Evolutionary conservation across 169 alveolate genomes (phyloP).

Genomic region (Plasmodium relictum): DNA sequence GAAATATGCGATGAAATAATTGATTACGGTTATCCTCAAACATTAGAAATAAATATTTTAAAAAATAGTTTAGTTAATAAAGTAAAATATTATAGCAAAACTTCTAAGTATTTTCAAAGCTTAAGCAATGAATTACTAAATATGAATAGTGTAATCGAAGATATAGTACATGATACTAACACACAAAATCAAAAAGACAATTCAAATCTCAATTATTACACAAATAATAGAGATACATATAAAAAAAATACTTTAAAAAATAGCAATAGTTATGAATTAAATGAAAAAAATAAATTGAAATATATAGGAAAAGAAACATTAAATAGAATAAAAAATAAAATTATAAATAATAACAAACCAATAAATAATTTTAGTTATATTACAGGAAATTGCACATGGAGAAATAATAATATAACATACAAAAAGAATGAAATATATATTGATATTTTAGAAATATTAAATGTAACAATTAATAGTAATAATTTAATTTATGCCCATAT

Average conservation of each 20-base stretch:
- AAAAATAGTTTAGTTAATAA: slow-evolving; percentile 86
- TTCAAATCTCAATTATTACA: slow-evolving; percentile 21
- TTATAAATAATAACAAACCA: slow-evolving; percentile 47
- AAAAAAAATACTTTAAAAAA: slow-evolving; percentile 26
- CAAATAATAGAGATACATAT: slow-evolving; percentile 15
- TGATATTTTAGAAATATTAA: slow-evolving; percentile 43
- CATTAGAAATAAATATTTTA: slow-evolving; percentile 93
- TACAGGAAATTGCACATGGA: slow-evolving; percentile 71
- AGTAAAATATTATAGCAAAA: slow-evolving; percentile 58
- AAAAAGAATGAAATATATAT: slow-evolving; percentile 65
- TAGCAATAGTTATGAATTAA: slow-evolving; percentile 31
- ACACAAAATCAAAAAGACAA: slow-evolving; percentile 23
- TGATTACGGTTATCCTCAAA: slow-evolving; percentile 97
- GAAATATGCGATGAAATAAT: slow-evolving; percentile 97
- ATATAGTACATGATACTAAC: slow-evolving; percentile 58
- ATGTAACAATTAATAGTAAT: slow-evolving; percentile 72
- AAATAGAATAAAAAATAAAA: slow-evolving; percentile 65
- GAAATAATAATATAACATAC: slow-evolving; percentile 53
- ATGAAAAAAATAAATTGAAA: slow-evolving; percentile 62
- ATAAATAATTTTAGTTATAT: slow-evolving; percentile 38
- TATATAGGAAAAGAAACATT: slow-evolving; percentile 71
- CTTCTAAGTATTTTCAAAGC: slow-evolving; percentile 48
- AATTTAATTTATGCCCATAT: slow-evolving; percentile 63
- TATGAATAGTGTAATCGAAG: slow-evolving; percentile 61
- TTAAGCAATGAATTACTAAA: slow-evolving; percentile 38